These are phyloP conservation scores for Carallia pectinifolia DNA, from an alignment of 345 rosid species.

Conservation along the genomic window DNA sequence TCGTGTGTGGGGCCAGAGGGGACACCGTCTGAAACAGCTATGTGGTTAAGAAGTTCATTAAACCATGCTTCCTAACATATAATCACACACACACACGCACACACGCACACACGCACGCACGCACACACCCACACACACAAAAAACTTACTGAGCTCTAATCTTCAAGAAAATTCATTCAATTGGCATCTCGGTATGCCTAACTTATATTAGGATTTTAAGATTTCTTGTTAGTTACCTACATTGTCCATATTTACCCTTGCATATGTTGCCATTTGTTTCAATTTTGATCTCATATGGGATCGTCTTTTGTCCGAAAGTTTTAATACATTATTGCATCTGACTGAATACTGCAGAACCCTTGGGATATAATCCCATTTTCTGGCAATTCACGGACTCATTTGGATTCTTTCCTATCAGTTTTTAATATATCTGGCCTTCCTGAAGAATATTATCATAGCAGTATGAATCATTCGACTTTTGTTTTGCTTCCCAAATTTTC, in stretches of 20 bases:
- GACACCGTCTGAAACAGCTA: no score
- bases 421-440: constrained; percentile 84
- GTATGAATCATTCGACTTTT: constrained; percentile 33
- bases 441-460: constrained; percentile 71
- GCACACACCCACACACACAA: no score
- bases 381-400: constrained; percentile 70
- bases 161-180: background rate
- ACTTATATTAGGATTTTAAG: background rate
- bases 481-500: background rate
- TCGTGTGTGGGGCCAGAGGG: no score
- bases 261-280: background rate
- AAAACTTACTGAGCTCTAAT: background rate
- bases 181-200: background rate
- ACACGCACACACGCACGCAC: no score
- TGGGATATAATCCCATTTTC: constrained; percentile 82
- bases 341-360: constrained; percentile 66
- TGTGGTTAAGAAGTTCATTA: no score
- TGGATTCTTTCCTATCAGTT: constrained; percentile 77
- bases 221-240: background rate
- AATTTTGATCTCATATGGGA: background rate
- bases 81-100: no score
- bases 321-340: constrained; percentile 1
- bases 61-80: no score
- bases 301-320: background rate
- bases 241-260: background rate